Percentiles rank a stretch among this genome's conserved stretches.
These are phyloP conservation scores for Boletus fagicola DNA, from an alignment of 768 basidiomycete genomes.

Conservation along the genomic window DNA sequence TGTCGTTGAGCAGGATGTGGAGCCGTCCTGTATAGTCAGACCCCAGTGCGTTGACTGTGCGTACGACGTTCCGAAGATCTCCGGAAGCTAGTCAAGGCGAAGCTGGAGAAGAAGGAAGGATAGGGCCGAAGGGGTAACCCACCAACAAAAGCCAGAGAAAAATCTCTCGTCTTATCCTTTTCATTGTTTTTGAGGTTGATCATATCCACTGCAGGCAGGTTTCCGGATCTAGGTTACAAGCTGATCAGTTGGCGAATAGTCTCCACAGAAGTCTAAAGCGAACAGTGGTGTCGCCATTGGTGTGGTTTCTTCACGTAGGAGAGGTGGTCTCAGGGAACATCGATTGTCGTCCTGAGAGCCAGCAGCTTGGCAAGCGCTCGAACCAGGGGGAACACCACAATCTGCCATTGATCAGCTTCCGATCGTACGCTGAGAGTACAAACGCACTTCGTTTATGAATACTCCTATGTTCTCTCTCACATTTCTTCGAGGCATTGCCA, in stretches of 20 bases:
- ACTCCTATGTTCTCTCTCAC: conserved; percentile 37
- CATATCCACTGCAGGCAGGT: conserved; percentile 29
- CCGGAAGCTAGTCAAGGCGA: conserved; percentile 37
- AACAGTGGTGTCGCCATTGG: conserved; percentile 21
- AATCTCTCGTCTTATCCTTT: conserved; percentile 16
- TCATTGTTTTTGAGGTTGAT: conserved; percentile 29
- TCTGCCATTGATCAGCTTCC: conserved; percentile 6
- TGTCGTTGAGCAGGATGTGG: conserved; percentile 44
- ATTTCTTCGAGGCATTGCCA: conserved; percentile 29
- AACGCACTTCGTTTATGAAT: conserved; percentile 36
- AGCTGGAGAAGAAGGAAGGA: not conserved
- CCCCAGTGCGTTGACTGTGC: conserved; percentile 43
- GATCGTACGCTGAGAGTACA: not conserved
- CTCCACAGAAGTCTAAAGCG: conserved; percentile 15
- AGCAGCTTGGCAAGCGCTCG: not conserved
- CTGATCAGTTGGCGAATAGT: not conserved
- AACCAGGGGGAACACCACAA: conserved; percentile 12
- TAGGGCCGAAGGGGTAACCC: not conserved
- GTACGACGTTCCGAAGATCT: conserved; percentile 44
- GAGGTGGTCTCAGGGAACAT: not conserved
- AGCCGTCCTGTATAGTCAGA: conserved; percentile 39
- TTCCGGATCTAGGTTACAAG: conserved; percentile 17
- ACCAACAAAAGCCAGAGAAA: conserved; percentile 27
- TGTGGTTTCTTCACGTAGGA: not conserved
- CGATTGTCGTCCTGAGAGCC: conserved; percentile 3